Evolutionary conservation across 257 asterid species (phyloP), one percentile per base, ranked within the genome.

Genomic region (Solanum peruvianum): DNA sequence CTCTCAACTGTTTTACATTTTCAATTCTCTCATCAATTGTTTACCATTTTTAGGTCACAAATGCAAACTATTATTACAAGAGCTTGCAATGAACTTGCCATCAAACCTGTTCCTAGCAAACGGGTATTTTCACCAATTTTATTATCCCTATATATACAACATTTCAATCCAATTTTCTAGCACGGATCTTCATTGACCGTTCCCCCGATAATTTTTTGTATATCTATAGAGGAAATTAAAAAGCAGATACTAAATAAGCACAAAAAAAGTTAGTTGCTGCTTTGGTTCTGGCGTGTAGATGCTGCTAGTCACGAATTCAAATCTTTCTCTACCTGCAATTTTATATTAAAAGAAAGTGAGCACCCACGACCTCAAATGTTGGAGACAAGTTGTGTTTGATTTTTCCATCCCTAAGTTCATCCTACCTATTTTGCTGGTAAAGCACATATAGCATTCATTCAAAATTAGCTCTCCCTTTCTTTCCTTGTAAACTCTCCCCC

Each of bases 11-110:
- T 37, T 37, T 37, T 37, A 5, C 39, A 37, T 37, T 29, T 84
- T 62, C 23, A 60, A 11, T 60, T 72, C 76, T 47, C n/a, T 44
- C 3, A 88, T 84, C 87, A 88, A 25, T 37, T 11, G 58, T 27
- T 89, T 64, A 89, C 23, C 11, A 9, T 83, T 45, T 87, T 66
- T 89, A 97, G 99, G 95, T 97, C 99, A 82, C 99, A 97, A 86
- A 97, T 97, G 99, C 98, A 95, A 96, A 97, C 99, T 13, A 97
- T 97, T 88, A 94, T 97, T 31, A 91, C 96, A 29, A 93, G 95
- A 87, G 98, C 99, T 87, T 95, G 99, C 89, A 92, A 88, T 80
- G 99, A 97, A 92, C 95, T 97, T 90, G 95, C 94, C 37, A 83
- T 97, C 80, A 95, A 94, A 66, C 90, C 98, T 52, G 88, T 96